These are phyloP conservation scores for Cyclotella cryptica DNA, from an alignment of 108 stramenopile species.

Conservation along the genomic window DNA sequence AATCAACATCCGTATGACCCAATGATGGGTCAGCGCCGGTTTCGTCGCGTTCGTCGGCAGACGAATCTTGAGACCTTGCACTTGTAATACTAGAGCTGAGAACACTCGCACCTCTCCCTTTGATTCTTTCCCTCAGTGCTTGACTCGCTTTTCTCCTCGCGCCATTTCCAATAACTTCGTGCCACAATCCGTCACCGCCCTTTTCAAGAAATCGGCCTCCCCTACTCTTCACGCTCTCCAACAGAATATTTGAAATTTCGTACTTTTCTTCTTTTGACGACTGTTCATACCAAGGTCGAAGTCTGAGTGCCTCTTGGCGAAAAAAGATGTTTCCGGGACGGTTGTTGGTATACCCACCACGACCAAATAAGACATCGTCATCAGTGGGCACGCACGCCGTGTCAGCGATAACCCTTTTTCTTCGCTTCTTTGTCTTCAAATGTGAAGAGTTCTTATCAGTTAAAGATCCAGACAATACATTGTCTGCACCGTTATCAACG, in stretches of 20 bases:
- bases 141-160: constrained; percentile 56
- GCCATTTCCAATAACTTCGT: constrained; percentile 48
- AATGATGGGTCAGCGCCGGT: not conserved
- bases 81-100: not conserved
- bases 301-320: constrained; percentile 46
- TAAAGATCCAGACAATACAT: not conserved
- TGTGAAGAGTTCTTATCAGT: constrained; percentile 1
- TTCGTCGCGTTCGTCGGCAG: not conserved
- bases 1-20: not conserved
- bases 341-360: constrained; percentile 75
- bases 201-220: constrained; percentile 50
- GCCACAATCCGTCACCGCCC: constrained; percentile 51
- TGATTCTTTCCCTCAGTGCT: constrained; percentile 47
- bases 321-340: constrained; percentile 78
- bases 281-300: constrained; percentile 28
- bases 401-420: constrained; percentile 26
- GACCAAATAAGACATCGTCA: constrained; percentile 77
- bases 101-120: constrained; percentile 2
- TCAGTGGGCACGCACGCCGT: constrained; percentile 45
- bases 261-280: constrained; percentile 48
- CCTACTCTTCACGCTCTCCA: constrained; percentile 31
- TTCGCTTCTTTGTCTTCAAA: constrained; percentile 25
- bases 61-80: not conserved
- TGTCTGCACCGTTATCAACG: not conserved
- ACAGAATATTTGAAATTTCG: constrained; percentile 36